Percentiles rank a stretch among this genome's conserved stretches.
These are phyloP conservation scores for Acacia acuminata DNA, from an alignment of 306 rosid genomes.

Conservation along the genomic window DNA sequence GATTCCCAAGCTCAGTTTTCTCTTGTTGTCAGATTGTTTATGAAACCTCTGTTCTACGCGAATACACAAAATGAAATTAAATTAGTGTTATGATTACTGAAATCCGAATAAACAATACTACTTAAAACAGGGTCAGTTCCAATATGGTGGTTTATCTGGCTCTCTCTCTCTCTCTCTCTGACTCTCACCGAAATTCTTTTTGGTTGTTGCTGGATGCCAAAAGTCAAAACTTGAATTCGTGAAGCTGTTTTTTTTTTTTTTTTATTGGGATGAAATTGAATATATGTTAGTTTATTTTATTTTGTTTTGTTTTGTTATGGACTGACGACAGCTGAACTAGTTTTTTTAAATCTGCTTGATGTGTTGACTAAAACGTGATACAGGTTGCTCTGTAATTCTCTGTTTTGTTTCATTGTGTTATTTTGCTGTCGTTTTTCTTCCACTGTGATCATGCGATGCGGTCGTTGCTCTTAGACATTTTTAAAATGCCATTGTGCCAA, in stretches of 20 bases:
- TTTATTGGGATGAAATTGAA: not conserved
- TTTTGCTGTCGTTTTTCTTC: not conserved
- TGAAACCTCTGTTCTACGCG: not conserved
- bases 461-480: too few relatives aligned
- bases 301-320: not conserved
- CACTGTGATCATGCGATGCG: not conserved
- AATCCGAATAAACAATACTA: not conserved
- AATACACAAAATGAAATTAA: not conserved
- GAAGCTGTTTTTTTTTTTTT: not conserved
- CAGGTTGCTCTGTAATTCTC: not conserved
- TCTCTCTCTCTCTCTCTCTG: not conserved
- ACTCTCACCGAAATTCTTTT: too few relatives aligned
- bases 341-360: not conserved
- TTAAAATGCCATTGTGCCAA: too few relatives aligned
- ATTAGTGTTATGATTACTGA: not conserved
- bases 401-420: not conserved
- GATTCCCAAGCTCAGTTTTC: not conserved
- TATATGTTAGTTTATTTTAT: not conserved
- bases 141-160: not conserved
- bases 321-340: not conserved
- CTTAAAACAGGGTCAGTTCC: not conserved
- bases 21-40: not conserved
- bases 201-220: not conserved
- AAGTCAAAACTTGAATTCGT: not conserved
- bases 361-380: not conserved